Base-by-base conservation (phyloP, 345 rosid species). In the Euphorbia peplus region DNA sequence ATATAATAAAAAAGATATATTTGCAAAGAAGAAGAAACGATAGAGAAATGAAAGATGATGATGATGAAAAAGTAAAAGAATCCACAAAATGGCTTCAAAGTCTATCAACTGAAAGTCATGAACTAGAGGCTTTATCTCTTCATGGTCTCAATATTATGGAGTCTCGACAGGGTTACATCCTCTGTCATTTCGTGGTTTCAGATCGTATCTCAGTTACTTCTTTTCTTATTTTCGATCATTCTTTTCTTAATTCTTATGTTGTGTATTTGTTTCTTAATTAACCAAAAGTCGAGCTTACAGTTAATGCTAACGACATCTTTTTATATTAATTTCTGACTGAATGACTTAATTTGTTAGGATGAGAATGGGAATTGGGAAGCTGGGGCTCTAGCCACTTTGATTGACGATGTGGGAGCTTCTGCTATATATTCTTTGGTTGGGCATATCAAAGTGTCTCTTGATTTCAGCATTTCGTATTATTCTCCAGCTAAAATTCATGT, bases 401-500 rank as follows among this genome's bases (percentile, higher is more conserved):
- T 89, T 13, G 91, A 87, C 44, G 60, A 63, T 22, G 75, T 89
- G 8, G 93, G 87, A 0, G 84, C 84, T 13, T 60, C 80, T 5
- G 82, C 85, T 5, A 66, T 82, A 0, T 75, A 68, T 73, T 78
- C 85, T 39, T 8, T 28, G 6, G 74, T 51, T 0, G 86, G 80
- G 15, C 75, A 66, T 21, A 2, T 76, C 46, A 71, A 67, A 70
- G 74, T 64, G 7, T 75, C 91, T 5, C 69, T 83, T 53, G 86
- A 87, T 60, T 83, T 87, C 63, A 75, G 51, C 75, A 52, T 75
- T 66, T 91, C 90, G 0, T 84, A 59, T 64, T 73, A 70, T 30
- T 82, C 84, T 25, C 67, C 86, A 39, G 90, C 78, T 64, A 85
- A 73, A 81, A 71, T 78, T 75, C 82, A 77, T 3, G 93, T 86